A percentile compares a stretch with the other conserved stretches of the same genome.
Conservation (phyloP, 1,284 basidiomycete species). For the Neonothopanus nambi region DNA sequence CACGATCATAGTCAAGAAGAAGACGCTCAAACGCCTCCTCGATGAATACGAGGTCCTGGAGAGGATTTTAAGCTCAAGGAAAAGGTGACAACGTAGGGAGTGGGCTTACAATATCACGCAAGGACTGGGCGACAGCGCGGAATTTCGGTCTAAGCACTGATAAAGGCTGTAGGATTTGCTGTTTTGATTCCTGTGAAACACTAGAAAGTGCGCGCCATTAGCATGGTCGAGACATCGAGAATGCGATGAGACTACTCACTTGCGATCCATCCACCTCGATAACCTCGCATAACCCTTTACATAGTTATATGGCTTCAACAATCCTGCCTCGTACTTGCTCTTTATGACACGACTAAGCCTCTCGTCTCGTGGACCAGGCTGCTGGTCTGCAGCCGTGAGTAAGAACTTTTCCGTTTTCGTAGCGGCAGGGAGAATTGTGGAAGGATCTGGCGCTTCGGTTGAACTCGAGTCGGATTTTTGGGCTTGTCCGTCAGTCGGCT, state of each 20-base stretch:
- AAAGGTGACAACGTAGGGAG: neutral
- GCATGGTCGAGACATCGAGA: slow-evolving; percentile 1
- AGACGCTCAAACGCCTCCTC: slow-evolving; percentile 97
- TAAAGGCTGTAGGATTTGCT: slow-evolving; percentile 87
- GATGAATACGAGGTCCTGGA: slow-evolving; percentile 91
- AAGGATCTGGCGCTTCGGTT: neutral
- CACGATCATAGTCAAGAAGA: slow-evolving; percentile 93
- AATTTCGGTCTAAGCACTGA: slow-evolving; percentile 94
- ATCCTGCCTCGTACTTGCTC: slow-evolving; percentile 95
- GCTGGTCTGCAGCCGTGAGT: slow-evolving; percentile 94
- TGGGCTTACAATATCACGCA: slow-evolving; percentile 77
- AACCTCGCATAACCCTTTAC: slow-evolving; percentile 91
- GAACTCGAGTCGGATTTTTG: neutral
- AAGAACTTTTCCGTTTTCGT: slow-evolving; percentile 72
- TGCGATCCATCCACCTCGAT: slow-evolving; percentile 93
- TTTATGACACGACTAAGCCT: slow-evolving; percentile 90
- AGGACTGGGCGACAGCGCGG: slow-evolving; percentile 84
- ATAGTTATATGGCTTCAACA: slow-evolving; percentile 96
- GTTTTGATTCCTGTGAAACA: slow-evolving; percentile 86
- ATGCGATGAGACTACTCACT: slow-evolving; percentile 48
- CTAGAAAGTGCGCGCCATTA: slow-evolving; percentile 35
- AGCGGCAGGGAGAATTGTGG: slow-evolving; percentile 8
- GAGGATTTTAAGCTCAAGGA: neutral
- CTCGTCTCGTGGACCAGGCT: slow-evolving; percentile 87
- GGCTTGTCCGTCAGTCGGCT: neutral